These are phyloP conservation scores for Haplosporangium sp. DNA, from an alignment of 371 early-diverging fungal genomes.

Conservation along the genomic window DNA sequence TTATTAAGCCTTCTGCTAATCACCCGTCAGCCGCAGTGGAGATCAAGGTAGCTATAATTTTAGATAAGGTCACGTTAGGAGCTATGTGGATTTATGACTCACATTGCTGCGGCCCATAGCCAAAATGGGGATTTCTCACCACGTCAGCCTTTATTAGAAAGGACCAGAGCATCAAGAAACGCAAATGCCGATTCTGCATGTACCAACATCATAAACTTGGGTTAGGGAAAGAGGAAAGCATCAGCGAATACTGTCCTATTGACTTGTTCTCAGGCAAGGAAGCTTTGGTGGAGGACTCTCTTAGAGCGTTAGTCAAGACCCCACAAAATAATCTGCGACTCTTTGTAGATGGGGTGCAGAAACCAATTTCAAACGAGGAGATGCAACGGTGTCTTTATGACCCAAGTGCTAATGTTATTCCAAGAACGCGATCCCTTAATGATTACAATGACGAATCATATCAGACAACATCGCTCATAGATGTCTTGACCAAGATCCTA, in stretches of 20 bases:
- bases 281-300: slow-evolving; percentile 24
- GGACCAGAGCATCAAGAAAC: slow-evolving; percentile 28
- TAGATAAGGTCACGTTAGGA: not conserved
- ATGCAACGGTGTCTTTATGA: slow-evolving; percentile 7
- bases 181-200: slow-evolving; percentile 55
- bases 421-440: too few species aligned
- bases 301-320: slow-evolving; percentile 27
- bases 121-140: slow-evolving; percentile 52
- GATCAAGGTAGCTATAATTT: slow-evolving; percentile 35
- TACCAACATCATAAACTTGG: slow-evolving; percentile 36
- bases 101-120: slow-evolving; percentile 17
- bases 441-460: not conserved
- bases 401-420: not conserved
- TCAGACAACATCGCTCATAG: slow-evolving; percentile 1
- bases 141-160: slow-evolving; percentile 30
- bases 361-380: slow-evolving; percentile 8
- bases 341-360: slow-evolving; percentile 37
- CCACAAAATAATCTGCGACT: slow-evolving; percentile 52
- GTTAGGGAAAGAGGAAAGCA: slow-evolving; percentile 9
- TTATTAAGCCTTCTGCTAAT: slow-evolving; percentile 14
- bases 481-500: slow-evolving; percentile 32
- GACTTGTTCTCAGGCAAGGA: slow-evolving; percentile 40
- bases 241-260: slow-evolving; percentile 49
- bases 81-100: slow-evolving; percentile 1
- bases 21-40: slow-evolving; percentile 30